Evolutionary conservation across 192 early-diverging fungal species (phyloP), one percentile per base, ranked within the genome.

Genomic region (Linderina pennispora): DNA sequence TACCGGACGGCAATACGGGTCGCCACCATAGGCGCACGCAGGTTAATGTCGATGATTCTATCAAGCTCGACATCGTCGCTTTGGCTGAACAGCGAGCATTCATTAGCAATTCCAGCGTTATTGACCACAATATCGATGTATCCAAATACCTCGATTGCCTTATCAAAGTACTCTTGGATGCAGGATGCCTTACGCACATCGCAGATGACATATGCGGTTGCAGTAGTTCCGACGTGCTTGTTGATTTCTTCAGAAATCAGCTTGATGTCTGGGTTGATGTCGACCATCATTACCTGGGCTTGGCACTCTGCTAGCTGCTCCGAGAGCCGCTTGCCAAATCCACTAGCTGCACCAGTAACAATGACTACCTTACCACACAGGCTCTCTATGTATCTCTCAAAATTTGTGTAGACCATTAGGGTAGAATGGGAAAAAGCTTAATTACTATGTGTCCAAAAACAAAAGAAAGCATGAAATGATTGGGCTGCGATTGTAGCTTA

Each of bases 21-120:
- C 13, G 85, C 83, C 13, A 81, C 65, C 51, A 92, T 80, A 20
- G 89, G 84, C 17, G 84, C 85, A 1, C 67, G 74, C n/a, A 91
- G 58, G 50, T 91, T 84, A 40, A 89, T 74, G 28, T 80, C 81
- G 11, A 91, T 21, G 4, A 75, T 73, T 8, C 77, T 63, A 21
- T 79, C 75, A 18, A 76, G 62, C 71, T 80, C 86, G 7, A 43
- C 23, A 2, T 67, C 55, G 15, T 69, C 64, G 14, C 50, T 48
- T 20, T 84, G 69, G 16, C 74, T 57, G 54, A 76, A 77, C 18
- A 76, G 42, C 7, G 74, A 66, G 1, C 23, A 21, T 16, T 50
- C 37, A 31, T 82, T 81, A 31, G 71, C 71, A 21, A 82, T 78
- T 0, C 82, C 82, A 17, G 82, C 82, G 24, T 84, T 84, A 44